Base-by-base conservation (phyloP, 805 yeast genomes). In the Pichia scutulata region DNA sequence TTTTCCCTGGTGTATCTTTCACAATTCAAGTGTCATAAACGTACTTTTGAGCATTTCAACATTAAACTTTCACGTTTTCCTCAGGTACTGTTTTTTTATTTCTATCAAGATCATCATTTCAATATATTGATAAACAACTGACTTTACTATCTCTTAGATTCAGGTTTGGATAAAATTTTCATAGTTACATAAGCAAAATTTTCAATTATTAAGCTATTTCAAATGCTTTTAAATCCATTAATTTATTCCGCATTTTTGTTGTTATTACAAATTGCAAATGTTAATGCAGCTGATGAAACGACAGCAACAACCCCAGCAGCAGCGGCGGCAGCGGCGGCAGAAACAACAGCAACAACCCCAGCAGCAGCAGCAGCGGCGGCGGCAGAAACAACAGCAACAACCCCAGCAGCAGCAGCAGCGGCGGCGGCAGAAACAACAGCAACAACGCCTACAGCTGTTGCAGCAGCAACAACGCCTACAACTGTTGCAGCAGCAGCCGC, bases 401-500 rank as follows among this genome's bases (percentile, higher is more conserved):
- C 57, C 7, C 22, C 58, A 24, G 46, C 51, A 13, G 33, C 55
- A 13, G 37, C 57, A 7, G 28, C 56, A 9, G 25, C 49, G 16
- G n/a, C n/a, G n/a, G 22, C 57, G 1, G 30, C 40, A 25, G 39
- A 55, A 24, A 30, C 54, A 18, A 8, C 52, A 3, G 13, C 52
- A 0, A 30, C 57, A 25, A 44, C 59, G 3, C 56, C 61, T 18
- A 48, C 54, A 26, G 28, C 48, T 26, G 39, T 44, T 13, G 18
- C 48, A 25, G 22, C 47, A 16, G 25, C 55, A 39, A 19, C 55
- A 6, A 24, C 52, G 9, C 30, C 52, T 21, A 26, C 57, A 10
- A 44, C 55, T 6, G 39, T 55, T 23, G 10, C 55, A n/a, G 19
- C 52, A n/a, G 23, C 60, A 26, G 36, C 51, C 6, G 39, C 56